Evolutionary conservation across 306 rosid genomes (phyloP).

Genomic region (Pterocarpus macrocarpus): DNA sequence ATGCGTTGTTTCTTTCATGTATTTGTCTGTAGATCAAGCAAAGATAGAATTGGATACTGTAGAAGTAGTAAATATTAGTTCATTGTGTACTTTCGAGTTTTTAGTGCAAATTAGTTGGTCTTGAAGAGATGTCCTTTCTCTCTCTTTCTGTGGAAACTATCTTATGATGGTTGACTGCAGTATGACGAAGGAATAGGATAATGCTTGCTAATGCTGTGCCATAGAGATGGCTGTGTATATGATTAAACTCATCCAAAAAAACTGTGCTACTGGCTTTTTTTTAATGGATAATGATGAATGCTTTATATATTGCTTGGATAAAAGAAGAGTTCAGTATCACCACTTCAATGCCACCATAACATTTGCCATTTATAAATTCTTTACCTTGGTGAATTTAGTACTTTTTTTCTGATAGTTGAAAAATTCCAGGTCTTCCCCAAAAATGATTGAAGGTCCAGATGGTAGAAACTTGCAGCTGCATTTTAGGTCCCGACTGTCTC

Average conservation of each 20-base stretch:
- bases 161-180: constrained; percentile 10
- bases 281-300: not conserved
- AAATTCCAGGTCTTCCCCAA: constrained; percentile 92
- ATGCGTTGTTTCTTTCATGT: constrained; percentile 29
- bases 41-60: constrained; percentile 24
- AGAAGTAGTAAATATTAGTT: not conserved
- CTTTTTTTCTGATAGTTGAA: constrained; percentile 44
- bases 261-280: not conserved
- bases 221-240: constrained; percentile 4
- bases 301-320: not conserved
- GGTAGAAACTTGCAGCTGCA: constrained; percentile 86
- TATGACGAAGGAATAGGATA: not conserved
- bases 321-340: constrained; percentile 6
- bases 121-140: not conserved
- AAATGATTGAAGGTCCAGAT: constrained; percentile 93
- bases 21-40: constrained; percentile 29
- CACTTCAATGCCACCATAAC: constrained; percentile 24
- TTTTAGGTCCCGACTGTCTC: constrained; percentile 85
- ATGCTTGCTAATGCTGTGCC: constrained; percentile 3
- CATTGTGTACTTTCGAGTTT: constrained; percentile 26
- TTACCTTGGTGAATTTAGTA: constrained; percentile 18
- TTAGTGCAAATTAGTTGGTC: constrained; percentile 10
- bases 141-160: constrained; percentile 6
- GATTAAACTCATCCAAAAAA: not conserved
- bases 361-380: constrained; percentile 30